Conservation (phyloP, 2,329 filamentous ascomycete species). For the Fusarium robinianum region DNA sequence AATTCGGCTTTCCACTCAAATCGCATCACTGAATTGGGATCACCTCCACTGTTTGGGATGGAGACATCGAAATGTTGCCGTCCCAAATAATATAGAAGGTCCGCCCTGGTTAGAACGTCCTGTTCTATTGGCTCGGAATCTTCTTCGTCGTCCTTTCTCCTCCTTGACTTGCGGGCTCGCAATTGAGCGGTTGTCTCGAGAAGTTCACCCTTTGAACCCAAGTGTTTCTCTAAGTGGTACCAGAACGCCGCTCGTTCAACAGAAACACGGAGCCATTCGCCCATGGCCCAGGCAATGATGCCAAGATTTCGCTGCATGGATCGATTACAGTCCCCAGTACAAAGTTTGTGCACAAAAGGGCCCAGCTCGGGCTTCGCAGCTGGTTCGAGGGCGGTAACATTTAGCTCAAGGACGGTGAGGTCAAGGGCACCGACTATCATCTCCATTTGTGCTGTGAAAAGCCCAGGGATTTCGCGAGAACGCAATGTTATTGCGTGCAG, state of each 20-base stretch:
- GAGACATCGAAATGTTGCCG: slow-evolving; percentile 54
- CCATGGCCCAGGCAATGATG: slow-evolving; percentile 68
- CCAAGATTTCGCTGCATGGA: slow-evolving; percentile 60
- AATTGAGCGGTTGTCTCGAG: slow-evolving; percentile 28
- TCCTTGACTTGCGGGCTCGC: slow-evolving; percentile 33
- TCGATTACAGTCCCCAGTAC: slow-evolving; percentile 45
- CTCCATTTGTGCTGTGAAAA: slow-evolving; percentile 62
- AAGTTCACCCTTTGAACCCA: slow-evolving; percentile 44
- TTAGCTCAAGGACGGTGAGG: slow-evolving; percentile 56
- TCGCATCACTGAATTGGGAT: slow-evolving; percentile 50
- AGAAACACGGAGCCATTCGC: slow-evolving; percentile 68
- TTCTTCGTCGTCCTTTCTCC: slow-evolving; percentile 31
- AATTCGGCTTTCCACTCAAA: slow-evolving; percentile 68
- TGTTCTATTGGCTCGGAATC: slow-evolving; percentile 9
- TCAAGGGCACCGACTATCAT: slow-evolving; percentile 62
- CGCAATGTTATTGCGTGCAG: slow-evolving; percentile 60
- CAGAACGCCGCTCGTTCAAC: slow-evolving; percentile 66
- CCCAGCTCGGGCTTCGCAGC: slow-evolving; percentile 63
- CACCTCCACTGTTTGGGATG: slow-evolving; percentile 40
- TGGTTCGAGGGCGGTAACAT: slow-evolving; percentile 60
- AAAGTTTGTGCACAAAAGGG: slow-evolving; percentile 54
- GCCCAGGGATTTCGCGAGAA: slow-evolving; percentile 47
- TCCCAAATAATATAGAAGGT: slow-evolving; percentile 60
- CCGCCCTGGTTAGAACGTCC: slow-evolving; percentile 37
- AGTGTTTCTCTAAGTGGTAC: slow-evolving; percentile 56